These are phyloP conservation scores for Verticillium klebahnii DNA, from an alignment of 2,329 filamentous ascomycete species.

Conservation along the genomic window DNA sequence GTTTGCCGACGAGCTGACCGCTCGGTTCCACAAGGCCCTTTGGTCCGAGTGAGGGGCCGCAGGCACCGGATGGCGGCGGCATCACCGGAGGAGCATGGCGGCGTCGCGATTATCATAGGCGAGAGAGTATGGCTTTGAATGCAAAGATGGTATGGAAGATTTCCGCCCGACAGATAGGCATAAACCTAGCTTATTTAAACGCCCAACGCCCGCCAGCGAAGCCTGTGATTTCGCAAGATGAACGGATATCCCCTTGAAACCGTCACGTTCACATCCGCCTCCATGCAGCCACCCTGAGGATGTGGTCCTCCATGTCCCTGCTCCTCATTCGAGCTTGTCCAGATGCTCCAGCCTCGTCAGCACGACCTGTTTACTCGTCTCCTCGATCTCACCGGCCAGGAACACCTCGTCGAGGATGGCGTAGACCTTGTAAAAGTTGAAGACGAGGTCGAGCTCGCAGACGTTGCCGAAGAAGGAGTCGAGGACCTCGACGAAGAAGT, in stretches of 20 bases:
- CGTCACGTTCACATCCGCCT: background rate
- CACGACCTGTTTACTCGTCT: slow-evolving; percentile 98
- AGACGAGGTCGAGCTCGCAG: slow-evolving; percentile 90
- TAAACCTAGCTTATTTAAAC: background rate
- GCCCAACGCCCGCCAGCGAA: background rate
- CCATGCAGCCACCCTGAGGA: background rate
- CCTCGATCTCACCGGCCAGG: slow-evolving; percentile 94
- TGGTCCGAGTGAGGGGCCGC: too few species aligned
- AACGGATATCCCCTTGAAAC: too few species aligned
- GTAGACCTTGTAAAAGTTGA: slow-evolving; percentile 86
- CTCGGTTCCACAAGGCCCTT: background rate
- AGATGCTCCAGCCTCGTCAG: slow-evolving; percentile 89
- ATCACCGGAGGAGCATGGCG: background rate
- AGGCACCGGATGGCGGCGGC: background rate
- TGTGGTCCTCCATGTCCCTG: background rate
- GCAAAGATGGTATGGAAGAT: background rate
- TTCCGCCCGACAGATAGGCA: background rate
- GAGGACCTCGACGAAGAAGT: slow-evolving; percentile 98
- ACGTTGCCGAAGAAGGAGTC: slow-evolving; percentile 99
- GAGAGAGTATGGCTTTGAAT: background rate
- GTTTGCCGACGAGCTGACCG: background rate
- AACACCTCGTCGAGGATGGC: slow-evolving; percentile 98
- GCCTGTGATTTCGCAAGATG: too few species aligned
- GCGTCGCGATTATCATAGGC: background rate
- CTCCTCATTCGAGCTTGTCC: slow-evolving; percentile 79